Evolutionary conservation across 1,139 yeast species (phyloP).

Genomic region (Yamadazyma jaroonii): DNA sequence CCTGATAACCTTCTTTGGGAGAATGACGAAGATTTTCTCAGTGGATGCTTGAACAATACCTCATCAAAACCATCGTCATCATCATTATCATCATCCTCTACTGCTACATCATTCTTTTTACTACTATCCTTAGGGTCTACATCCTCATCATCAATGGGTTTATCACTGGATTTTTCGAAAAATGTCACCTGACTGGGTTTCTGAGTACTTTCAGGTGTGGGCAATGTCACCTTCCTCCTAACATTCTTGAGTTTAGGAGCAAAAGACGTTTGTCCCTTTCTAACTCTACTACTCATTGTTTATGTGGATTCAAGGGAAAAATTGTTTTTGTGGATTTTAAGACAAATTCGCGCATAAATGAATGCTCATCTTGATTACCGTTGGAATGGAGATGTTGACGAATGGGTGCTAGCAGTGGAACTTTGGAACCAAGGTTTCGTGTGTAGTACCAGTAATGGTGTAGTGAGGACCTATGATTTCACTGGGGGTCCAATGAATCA

Average conservation of each 20-base stretch:
- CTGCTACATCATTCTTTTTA: constrained; percentile 8
- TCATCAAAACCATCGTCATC: constrained; percentile 22
- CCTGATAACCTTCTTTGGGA: constrained; percentile 39
- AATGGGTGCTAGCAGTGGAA: constrained; percentile 17
- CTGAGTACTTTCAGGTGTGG: constrained; percentile 14
- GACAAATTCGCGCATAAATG: constrained; percentile 1
- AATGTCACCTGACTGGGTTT: constrained; percentile 3
- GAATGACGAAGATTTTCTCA: constrained; percentile 23
- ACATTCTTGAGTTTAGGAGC: constrained; percentile 38
- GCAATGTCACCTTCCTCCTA: constrained; percentile 14
- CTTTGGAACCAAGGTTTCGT: constrained; percentile 1
- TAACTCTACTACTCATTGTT: constrained; percentile 52
- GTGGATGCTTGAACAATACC: not conserved
- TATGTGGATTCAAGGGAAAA: too few species aligned
- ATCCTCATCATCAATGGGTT: constrained; percentile 12
- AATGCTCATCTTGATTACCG: constrained; percentile 2
- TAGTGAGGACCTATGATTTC: constrained; percentile 3
- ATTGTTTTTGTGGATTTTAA: too few species aligned
- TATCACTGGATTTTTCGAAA: constrained; percentile 3
- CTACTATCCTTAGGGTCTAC: constrained; percentile 33
- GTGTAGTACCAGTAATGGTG: constrained; percentile 7
- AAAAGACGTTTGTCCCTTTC: constrained; percentile 38
- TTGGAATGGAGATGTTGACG: constrained; percentile 13
- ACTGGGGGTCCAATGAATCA: not conserved
- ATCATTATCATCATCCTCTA: constrained; percentile 14